A percentile compares a stretch with the other conserved stretches of the same genome.
These are phyloP conservation scores for Botrytis hyacinthi DNA, from an alignment of 2,329 filamentous ascomycete genomes.

Conservation along the genomic window DNA sequence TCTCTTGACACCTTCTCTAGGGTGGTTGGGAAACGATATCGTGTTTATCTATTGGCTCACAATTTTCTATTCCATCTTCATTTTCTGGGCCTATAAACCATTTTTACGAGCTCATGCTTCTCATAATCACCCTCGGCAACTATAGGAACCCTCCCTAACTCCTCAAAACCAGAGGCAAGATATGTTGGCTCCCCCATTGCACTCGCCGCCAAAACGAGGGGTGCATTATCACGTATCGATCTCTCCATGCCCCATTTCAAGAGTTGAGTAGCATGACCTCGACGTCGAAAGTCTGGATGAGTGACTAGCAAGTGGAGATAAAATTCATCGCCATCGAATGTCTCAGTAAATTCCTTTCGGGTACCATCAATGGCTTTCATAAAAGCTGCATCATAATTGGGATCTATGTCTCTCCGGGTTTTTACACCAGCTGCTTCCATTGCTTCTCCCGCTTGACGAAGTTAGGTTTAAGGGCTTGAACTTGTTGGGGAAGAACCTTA, in stretches of 20 bases:
- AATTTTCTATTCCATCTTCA: neutral
- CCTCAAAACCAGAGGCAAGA: conserved; percentile 4
- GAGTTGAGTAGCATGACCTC: neutral
- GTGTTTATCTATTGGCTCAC: neutral
- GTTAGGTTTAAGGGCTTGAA: neutral
- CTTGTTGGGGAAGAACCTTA: neutral
- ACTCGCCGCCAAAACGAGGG: neutral
- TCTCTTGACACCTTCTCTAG: neutral
- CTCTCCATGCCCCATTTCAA: conserved; percentile 16
- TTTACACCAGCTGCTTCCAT: neutral
- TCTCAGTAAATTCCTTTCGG: neutral
- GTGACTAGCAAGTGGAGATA: conserved; percentile 9
- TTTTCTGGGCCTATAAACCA: neutral
- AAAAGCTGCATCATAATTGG: neutral
- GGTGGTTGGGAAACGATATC: neutral
- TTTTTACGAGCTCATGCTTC: neutral
- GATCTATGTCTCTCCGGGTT: neutral
- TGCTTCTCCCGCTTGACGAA: neutral
- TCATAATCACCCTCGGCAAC: neutral
- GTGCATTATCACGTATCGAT: conserved; percentile 4
- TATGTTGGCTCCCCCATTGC: neutral
- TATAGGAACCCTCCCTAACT: neutral
- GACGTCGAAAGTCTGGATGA: conserved; percentile 6
- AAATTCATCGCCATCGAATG: neutral
- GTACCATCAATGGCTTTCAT: neutral